These are phyloP conservation scores for Salix viminalis DNA, from an alignment of 345 rosid genomes.

Conservation along the genomic window DNA sequence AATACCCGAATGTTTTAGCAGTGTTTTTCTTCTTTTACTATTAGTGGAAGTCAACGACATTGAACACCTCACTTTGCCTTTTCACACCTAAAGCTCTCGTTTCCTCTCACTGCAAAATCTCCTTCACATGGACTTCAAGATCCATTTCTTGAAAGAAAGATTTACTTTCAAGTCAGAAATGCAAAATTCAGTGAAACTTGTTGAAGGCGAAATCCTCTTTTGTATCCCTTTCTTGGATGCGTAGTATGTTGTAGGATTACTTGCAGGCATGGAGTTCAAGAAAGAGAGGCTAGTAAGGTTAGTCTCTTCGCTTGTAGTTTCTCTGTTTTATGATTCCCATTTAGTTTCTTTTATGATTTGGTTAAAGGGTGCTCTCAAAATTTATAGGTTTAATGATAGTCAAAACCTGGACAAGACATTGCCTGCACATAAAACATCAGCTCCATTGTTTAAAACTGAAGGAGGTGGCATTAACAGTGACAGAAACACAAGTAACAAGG, in stretches of 20 bases:
- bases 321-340: conserved; percentile 6
- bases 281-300: conserved; percentile 56
- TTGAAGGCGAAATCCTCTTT: neutral
- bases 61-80: neutral
- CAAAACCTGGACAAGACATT: conserved; percentile 33
- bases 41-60: conserved; percentile 20
- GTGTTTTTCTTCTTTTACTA: conserved; percentile 6
- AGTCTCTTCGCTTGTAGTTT: neutral
- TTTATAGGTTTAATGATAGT: conserved; percentile 37
- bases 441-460: conserved; percentile 36
- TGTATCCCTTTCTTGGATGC: neutral
- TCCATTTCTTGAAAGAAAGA: neutral
- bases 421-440: conserved; percentile 43
- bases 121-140: neutral
- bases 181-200: conserved; percentile 9
- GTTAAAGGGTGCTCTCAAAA: neutral
- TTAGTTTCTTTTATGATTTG: conserved; percentile 1
- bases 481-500: conserved; percentile 14
- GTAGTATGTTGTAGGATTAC: neutral
- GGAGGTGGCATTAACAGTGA: conserved; percentile 7
- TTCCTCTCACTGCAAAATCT: conserved; percentile 1
- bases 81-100: conserved; percentile 4
- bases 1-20: neutral
- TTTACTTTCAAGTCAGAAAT: neutral
- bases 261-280: conserved; percentile 43